phyloP scores from a whole-genome alignment of 2,329 filamentous ascomycete genomes.

The Arthroderma uncinatum region DNA sequence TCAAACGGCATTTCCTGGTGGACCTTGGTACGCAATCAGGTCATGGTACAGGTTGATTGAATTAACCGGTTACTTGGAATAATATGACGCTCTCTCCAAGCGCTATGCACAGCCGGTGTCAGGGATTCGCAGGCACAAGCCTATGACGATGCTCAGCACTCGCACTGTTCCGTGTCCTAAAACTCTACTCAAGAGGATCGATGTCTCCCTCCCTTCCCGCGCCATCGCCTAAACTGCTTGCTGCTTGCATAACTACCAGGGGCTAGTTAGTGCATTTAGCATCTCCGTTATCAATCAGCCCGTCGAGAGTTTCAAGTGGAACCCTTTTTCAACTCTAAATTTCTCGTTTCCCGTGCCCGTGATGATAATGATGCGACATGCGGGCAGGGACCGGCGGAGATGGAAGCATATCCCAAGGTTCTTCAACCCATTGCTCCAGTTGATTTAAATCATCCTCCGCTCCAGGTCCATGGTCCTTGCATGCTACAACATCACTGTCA shows the following conservation, averaged over 20 bases:
- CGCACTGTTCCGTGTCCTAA: not conserved
- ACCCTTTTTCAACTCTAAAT: not conserved
- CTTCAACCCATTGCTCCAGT: not conserved
- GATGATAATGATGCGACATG: not conserved
- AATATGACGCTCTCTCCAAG: not conserved
- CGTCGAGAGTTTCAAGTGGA: not conserved
- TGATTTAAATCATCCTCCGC: constrained; percentile 1
- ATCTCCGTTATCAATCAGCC: not conserved
- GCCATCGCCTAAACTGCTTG: not conserved
- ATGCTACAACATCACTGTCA: not conserved
- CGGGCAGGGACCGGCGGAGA: not conserved
- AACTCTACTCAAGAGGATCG: not conserved
- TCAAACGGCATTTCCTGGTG: not conserved
- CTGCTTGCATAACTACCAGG: not conserved
- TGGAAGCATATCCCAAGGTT: not conserved
- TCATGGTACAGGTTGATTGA: not conserved
- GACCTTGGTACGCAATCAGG: not conserved
- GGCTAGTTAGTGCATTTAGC: not conserved
- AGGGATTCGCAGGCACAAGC: not conserved
- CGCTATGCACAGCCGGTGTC: not conserved
- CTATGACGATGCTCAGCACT: not conserved
- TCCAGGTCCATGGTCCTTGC: not conserved
- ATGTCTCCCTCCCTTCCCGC: not conserved
- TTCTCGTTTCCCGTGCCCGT: not conserved
- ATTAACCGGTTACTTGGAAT: not conserved